A percentile compares a stretch with the other conserved stretches of the same genome.
phyloP scores from a whole-genome alignment of 257 asterid species.

The Solanum chiquidenum region DNA sequence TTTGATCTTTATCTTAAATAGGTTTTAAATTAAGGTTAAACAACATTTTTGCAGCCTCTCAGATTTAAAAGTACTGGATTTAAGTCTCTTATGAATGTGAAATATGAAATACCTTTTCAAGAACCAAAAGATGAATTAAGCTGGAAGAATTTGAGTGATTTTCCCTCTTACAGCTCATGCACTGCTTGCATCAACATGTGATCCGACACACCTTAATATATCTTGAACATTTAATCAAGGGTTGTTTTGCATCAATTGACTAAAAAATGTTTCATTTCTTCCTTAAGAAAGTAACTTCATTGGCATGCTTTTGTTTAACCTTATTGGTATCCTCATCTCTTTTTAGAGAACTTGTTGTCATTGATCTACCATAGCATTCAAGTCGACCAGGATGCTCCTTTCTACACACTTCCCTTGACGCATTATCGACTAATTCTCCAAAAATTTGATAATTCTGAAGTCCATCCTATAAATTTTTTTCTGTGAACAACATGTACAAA shows the following conservation, averaged over 20 bases:
- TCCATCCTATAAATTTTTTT: no score
- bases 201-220: not conserved
- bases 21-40: not conserved
- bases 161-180: not conserved
- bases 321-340: not conserved
- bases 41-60: no score
- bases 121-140: no score
- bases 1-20: not conserved
- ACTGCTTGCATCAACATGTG: not conserved
- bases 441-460: no score
- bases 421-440: not conserved
- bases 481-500: no score
- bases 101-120: not conserved
- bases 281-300: not conserved
- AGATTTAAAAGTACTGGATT: not conserved
- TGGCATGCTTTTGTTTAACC: not conserved
- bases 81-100: not conserved
- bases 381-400: not conserved
- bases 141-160: no score
- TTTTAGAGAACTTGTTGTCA: not conserved
- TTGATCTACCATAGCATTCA: not conserved
- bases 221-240: not conserved
- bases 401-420: not conserved
- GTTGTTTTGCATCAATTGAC: not conserved
- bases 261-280: no score